Percentiles rank a stretch among this genome's conserved stretches.
Evolutionary conservation across 139 green algal species (phyloP).

Genomic region (Micractinium conductrix): DNA sequence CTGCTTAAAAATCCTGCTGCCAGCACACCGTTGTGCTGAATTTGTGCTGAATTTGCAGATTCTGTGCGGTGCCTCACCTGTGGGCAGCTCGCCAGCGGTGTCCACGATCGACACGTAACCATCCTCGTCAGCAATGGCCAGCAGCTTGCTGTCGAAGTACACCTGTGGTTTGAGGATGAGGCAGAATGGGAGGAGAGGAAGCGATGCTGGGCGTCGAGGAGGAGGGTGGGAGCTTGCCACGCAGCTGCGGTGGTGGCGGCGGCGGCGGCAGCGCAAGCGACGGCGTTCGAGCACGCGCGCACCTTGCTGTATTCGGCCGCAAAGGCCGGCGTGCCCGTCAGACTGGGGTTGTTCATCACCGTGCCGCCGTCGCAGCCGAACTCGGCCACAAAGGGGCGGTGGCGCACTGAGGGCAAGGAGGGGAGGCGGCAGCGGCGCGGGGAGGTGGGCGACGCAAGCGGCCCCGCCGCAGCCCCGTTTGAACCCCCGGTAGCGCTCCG

Average conservation of each 20-base stretch:
- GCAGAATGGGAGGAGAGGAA: not conserved
- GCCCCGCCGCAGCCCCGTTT: no score
- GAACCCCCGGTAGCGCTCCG: no score
- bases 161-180: slow-evolving; percentile 15
- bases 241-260: not conserved
- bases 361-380: slow-evolving; percentile 28
- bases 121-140: slow-evolving; percentile 84
- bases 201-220: not conserved
- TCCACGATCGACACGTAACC: slow-evolving; percentile 75
- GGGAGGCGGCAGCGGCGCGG: no score
- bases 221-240: not conserved
- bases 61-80: no score
- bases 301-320: slow-evolving; percentile 47
- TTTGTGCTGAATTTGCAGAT: no score
- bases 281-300: not conserved
- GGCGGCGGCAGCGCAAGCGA: not conserved
- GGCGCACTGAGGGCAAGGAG: no score
- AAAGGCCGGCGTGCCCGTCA: slow-evolving; percentile 38
- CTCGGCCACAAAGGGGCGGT: slow-evolving; percentile 32
- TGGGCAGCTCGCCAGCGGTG: slow-evolving; percentile 47
- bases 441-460: no score
- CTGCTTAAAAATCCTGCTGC: no score
- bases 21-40: no score
- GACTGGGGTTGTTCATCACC: slow-evolving; percentile 10
- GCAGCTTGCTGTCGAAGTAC: slow-evolving; percentile 47